These are phyloP conservation scores for Spirogloea muscicola DNA, from an alignment of 139 green algal species.

Conservation along the genomic window DNA sequence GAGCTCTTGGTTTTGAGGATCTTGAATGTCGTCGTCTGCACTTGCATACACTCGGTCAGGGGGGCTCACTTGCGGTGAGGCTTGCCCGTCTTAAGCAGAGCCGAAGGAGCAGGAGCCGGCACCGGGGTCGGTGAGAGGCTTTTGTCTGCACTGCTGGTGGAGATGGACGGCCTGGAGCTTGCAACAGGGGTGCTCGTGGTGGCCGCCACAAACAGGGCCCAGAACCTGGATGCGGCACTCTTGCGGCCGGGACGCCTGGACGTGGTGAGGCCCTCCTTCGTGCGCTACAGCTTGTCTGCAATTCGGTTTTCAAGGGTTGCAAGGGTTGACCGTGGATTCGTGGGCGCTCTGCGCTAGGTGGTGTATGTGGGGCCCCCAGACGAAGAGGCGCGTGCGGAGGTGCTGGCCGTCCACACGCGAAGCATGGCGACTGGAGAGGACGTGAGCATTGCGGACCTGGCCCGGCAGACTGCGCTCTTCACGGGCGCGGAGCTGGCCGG, in stretches of 20 bases:
- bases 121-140: conserved; percentile 29
- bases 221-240: conserved; percentile 86
- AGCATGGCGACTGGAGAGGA: conserved; percentile 66
- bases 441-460: conserved; percentile 60
- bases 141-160: conserved; percentile 25
- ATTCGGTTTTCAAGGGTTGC: too few relatives aligned
- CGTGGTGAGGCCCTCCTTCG: too few relatives aligned
- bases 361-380: conserved; percentile 90
- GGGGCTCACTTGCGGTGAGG: neutral
- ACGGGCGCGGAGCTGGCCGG: conserved; percentile 47
- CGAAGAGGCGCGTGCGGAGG: conserved; percentile 52
- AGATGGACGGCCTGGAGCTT: conserved; percentile 47
- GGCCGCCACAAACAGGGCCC: conserved; percentile 89
- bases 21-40: neutral
- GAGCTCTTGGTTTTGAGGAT: too few relatives aligned
- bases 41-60: neutral
- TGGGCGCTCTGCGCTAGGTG: too few relatives aligned
- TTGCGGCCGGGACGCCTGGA: conserved; percentile 87
- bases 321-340: too few relatives aligned
- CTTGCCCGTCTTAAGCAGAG: neutral
- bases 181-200: conserved; percentile 57
- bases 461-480: conserved; percentile 34
- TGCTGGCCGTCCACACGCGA: conserved; percentile 57
- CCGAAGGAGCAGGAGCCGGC: conserved; percentile 13
- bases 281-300: too few relatives aligned